phyloP scores from a whole-genome alignment of 495 filamentous ascomycete species.

The Lasiosphaeris hirsuta region DNA sequence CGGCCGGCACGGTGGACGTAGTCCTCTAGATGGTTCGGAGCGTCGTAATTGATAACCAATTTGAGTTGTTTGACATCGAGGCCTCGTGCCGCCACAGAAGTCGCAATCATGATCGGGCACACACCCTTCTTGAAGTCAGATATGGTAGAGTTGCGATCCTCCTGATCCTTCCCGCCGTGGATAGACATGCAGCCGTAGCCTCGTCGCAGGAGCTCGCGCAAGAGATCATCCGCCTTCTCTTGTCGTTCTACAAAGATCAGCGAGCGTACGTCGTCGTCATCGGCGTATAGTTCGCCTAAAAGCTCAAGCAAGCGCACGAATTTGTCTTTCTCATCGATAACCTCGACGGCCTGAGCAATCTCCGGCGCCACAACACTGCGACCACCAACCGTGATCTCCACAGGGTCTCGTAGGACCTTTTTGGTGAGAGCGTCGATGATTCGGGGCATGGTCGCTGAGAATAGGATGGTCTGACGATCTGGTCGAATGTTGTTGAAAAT shows the following conservation, averaged over 20 bases:
- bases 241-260: slow-evolving; percentile 95
- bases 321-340: slow-evolving; percentile 78
- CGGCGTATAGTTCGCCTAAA: slow-evolving; percentile 80
- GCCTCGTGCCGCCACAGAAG: slow-evolving; percentile 92
- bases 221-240: slow-evolving; percentile 83
- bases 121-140: slow-evolving; percentile 91
- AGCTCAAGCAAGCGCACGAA: slow-evolving; percentile 81
- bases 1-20: slow-evolving; percentile 96
- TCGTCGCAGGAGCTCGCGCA: slow-evolving; percentile 78
- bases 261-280: slow-evolving; percentile 83
- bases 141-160: slow-evolving; percentile 92
- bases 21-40: slow-evolving; percentile 94
- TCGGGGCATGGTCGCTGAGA: slow-evolving; percentile 94
- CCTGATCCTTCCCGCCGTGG: slow-evolving; percentile 93
- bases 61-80: slow-evolving; percentile 96
- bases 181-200: slow-evolving; percentile 95
- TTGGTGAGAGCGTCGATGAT: slow-evolving; percentile 89
- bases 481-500: slow-evolving; percentile 88
- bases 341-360: slow-evolving; percentile 90
- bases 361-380: slow-evolving; percentile 89
- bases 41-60: slow-evolving; percentile 95
- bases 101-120: slow-evolving; percentile 86
- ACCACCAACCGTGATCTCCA: slow-evolving; percentile 91
- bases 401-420: slow-evolving; percentile 78
- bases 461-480: slow-evolving; percentile 88